Conservation (phyloP, 345 rosid genomes). For the Zanthoxylum bungeanum region DNA sequence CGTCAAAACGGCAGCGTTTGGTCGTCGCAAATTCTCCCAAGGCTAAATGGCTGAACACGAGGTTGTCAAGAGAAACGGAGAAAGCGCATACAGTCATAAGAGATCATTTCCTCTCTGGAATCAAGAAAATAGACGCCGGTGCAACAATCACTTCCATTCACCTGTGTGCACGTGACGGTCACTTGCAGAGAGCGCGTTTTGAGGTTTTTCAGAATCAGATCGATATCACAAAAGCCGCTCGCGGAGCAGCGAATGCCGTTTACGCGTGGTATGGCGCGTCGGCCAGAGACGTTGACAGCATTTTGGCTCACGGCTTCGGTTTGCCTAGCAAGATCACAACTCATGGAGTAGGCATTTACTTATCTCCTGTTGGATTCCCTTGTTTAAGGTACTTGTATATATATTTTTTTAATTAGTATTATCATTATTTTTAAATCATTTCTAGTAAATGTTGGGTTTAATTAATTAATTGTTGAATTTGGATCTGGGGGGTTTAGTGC, state of each 20-base stretch:
- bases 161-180: slow-evolving; percentile 22
- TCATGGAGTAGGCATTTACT: slow-evolving; percentile 39
- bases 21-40: background rate
- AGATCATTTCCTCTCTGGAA: slow-evolving; percentile 27
- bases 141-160: slow-evolving; percentile 33
- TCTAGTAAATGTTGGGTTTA: background rate
- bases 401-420: background rate
- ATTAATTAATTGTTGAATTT: slow-evolving; percentile 7
- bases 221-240: slow-evolving; percentile 22
- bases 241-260: slow-evolving; percentile 27
- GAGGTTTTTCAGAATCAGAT: slow-evolving; percentile 33
- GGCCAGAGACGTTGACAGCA: slow-evolving; percentile 16
- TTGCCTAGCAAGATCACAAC: slow-evolving; percentile 19
- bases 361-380: slow-evolving; percentile 38
- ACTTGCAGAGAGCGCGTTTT: slow-evolving; percentile 27
- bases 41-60: slow-evolving; percentile 31
- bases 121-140: slow-evolving; percentile 18
- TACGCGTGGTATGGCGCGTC: slow-evolving; percentile 49
- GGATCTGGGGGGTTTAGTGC: slow-evolving; percentile 27
- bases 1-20: slow-evolving; percentile 22
- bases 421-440: background rate
- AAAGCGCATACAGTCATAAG: slow-evolving; percentile 12
- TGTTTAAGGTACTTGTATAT: slow-evolving; percentile 26
- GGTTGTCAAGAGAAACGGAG: slow-evolving; percentile 26
- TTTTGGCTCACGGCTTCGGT: slow-evolving; percentile 44